A percentile compares a stretch with the other conserved stretches of the same genome.
Conservation (phyloP, 768 basidiomycete genomes). For the Pleurotus tuber-regium region DNA sequence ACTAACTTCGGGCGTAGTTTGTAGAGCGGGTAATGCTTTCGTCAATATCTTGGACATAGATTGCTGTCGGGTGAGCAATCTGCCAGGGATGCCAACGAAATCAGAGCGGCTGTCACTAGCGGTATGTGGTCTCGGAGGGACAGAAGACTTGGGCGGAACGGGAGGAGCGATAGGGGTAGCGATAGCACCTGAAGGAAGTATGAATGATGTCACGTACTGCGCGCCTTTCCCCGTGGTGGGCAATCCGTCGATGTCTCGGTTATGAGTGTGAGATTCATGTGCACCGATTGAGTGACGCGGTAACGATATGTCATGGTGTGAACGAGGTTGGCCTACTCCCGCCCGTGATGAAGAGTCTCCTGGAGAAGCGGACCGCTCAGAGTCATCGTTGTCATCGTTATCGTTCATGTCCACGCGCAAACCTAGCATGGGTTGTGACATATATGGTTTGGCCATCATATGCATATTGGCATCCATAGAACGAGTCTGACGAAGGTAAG, state of each 20-base stretch:
- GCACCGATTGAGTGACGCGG: slow-evolving; percentile 1
- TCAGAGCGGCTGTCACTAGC: background rate
- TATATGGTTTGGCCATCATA: slow-evolving; percentile 36
- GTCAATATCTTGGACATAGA: background rate
- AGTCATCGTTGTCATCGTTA: slow-evolving; percentile 2
- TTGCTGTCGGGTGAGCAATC: background rate
- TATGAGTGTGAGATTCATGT: background rate
- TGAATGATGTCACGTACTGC: slow-evolving; percentile 9
- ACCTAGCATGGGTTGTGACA: slow-evolving; percentile 42
- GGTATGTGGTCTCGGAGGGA: slow-evolving; percentile 3
- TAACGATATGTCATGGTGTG: background rate
- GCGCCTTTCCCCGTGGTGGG: background rate
- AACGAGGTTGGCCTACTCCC: background rate
- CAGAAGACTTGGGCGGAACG: background rate
- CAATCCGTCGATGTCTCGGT: slow-evolving; percentile 2
- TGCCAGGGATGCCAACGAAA: slow-evolving; percentile 4
- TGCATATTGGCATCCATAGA: slow-evolving; percentile 28
- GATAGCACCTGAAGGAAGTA: background rate
- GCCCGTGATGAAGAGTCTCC: background rate
- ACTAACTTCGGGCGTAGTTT: background rate
- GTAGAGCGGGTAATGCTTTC: background rate
- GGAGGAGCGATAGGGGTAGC: slow-evolving; percentile 1
- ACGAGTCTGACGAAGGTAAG: slow-evolving; percentile 25
- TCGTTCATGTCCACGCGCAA: slow-evolving; percentile 13
- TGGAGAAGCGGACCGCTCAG: slow-evolving; percentile 8